A percentile compares a stretch with the other conserved stretches of the same genome.
Conservation (phyloP, 441 rosid species). For the Gossypium gossypioides region DNA sequence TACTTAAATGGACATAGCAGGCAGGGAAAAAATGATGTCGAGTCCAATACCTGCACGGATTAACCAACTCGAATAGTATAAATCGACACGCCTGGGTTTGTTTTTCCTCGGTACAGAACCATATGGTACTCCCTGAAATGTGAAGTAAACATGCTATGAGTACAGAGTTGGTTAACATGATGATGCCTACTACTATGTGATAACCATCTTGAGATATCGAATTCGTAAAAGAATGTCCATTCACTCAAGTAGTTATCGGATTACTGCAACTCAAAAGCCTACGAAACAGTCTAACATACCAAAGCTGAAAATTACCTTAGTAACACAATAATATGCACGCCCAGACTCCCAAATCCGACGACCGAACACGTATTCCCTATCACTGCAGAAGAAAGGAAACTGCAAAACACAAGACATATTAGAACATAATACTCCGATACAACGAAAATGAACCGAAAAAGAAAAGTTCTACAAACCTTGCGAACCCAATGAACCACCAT, state of each 20-base stretch:
- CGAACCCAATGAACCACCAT: slow-evolving; percentile 87
- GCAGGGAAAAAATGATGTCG: background rate
- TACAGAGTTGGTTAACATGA: slow-evolving; percentile 1
- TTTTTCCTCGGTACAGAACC: slow-evolving; percentile 55
- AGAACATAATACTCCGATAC: slow-evolving; percentile 3
- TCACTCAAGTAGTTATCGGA: background rate
- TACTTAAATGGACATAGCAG: background rate
- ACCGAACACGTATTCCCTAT: slow-evolving; percentile 79
- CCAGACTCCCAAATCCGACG: slow-evolving; percentile 92
- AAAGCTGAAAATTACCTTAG: slow-evolving; percentile 48
- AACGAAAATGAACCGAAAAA: background rate
- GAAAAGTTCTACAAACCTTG: slow-evolving; percentile 38
- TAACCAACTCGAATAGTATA: slow-evolving; percentile 91
- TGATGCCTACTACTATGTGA: background rate
- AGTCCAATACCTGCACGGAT: slow-evolving; percentile 66
- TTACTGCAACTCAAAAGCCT: background rate
- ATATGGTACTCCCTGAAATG: slow-evolving; percentile 66
- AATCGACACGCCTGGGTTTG: slow-evolving; percentile 81
- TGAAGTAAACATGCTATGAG: slow-evolving; percentile 8
- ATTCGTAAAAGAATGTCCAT: background rate
- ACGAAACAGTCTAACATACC: background rate
- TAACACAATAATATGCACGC: slow-evolving; percentile 63
- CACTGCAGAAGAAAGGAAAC: slow-evolving; percentile 96
- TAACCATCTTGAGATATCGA: background rate
- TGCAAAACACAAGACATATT: slow-evolving; percentile 20